Conservation (phyloP, 2,329 filamentous ascomycete species). For the Aspergillus sergii region DNA sequence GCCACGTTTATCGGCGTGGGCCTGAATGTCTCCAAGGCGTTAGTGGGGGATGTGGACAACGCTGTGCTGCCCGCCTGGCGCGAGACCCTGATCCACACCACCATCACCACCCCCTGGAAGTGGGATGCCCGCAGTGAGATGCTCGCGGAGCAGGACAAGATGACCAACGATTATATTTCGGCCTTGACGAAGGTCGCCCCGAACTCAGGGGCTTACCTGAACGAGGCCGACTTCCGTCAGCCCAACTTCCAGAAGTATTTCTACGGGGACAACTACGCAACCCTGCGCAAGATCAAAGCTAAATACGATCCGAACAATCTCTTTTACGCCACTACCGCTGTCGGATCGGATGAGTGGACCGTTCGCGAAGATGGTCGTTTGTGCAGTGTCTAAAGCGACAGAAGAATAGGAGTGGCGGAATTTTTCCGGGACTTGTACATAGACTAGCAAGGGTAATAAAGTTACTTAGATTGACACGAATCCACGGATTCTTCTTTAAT, state of each 20-base stretch:
- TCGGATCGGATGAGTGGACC: constrained; percentile 56
- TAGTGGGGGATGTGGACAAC: constrained; percentile 45
- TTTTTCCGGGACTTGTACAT: neutral
- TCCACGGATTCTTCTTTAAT: neutral
- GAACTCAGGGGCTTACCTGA: constrained; percentile 44
- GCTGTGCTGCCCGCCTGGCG: constrained; percentile 48
- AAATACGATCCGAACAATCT: constrained; percentile 46
- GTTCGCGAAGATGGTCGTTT: constrained; percentile 41
- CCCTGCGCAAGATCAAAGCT: constrained; percentile 41
- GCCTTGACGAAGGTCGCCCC: constrained; percentile 40
- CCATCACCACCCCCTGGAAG: constrained; percentile 41
- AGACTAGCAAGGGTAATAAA: neutral
- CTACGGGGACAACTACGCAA: constrained; percentile 45
- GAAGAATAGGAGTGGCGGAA: neutral
- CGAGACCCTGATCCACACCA: constrained; percentile 44
- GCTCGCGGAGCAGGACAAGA: constrained; percentile 37
- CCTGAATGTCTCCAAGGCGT: constrained; percentile 40
- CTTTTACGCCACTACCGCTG: constrained; percentile 48
- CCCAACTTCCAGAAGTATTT: constrained; percentile 45
- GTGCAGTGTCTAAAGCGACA: constrained; percentile 30
- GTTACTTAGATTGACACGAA: neutral
- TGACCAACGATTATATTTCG: constrained; percentile 45
- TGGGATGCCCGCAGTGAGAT: constrained; percentile 37
- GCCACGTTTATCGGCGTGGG: constrained; percentile 40
- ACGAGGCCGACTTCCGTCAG: constrained; percentile 47